A percentile compares a stretch with the other conserved stretches of the same genome.
Evolutionary conservation across 1,139 yeast species (phyloP).

Genomic region (Meyerozyma guilliermondii): DNA sequence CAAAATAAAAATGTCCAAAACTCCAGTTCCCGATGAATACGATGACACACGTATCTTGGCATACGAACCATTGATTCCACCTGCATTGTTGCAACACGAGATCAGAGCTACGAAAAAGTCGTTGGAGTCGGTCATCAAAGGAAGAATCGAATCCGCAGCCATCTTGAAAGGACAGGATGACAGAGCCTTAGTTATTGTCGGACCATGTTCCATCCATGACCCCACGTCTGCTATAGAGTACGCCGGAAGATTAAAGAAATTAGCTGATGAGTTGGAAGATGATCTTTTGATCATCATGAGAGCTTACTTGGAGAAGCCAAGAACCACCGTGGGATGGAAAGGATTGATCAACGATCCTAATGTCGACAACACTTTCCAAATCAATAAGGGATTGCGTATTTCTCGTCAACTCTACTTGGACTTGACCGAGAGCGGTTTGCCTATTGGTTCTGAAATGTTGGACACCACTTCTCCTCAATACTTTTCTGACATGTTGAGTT

Average conservation of each 20-base stretch:
- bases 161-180: slow-evolving; percentile 74
- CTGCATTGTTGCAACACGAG: slow-evolving; percentile 78
- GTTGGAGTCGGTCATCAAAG: slow-evolving; percentile 64
- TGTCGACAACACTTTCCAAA: slow-evolving; percentile 85
- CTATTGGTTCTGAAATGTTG: slow-evolving; percentile 96
- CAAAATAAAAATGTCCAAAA: slow-evolving; percentile 26
- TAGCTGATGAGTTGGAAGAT: slow-evolving; percentile 62
- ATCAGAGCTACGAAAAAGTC: slow-evolving; percentile 62
- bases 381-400: slow-evolving; percentile 88
- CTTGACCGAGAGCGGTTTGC: slow-evolving; percentile 69
- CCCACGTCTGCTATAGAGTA: slow-evolving; percentile 85
- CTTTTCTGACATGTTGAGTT: slow-evolving; percentile 82
- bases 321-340: slow-evolving; percentile 99
- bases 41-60: slow-evolving; percentile 88
- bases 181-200: slow-evolving; percentile 77
- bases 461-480: slow-evolving; percentile 98
- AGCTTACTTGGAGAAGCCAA: slow-evolving; percentile 96
- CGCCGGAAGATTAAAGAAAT: slow-evolving; percentile 61
- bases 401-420: slow-evolving; percentile 84
- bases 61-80: slow-evolving; percentile 87
- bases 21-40: slow-evolving; percentile 66
- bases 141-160: slow-evolving; percentile 70
- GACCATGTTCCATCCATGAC: slow-evolving; percentile 97
- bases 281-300: slow-evolving; percentile 90
- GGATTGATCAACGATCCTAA: slow-evolving; percentile 97